A percentile compares a stretch with the other conserved stretches of the same genome.
These are phyloP conservation scores for Exophiala sideris DNA, from an alignment of 2,329 filamentous ascomycete genomes.

Conservation along the genomic window DNA sequence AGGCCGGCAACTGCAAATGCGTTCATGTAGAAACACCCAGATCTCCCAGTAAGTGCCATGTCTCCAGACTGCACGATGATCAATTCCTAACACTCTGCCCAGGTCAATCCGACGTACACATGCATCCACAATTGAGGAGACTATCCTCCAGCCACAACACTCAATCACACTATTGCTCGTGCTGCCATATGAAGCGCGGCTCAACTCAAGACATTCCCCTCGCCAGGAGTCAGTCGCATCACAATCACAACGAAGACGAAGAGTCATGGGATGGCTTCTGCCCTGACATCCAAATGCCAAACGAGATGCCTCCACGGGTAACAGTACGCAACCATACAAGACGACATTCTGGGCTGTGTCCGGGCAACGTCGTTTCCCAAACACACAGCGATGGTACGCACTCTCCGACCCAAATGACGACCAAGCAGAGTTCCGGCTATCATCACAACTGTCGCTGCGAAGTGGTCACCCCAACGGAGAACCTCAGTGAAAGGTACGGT, in stretches of 20 bases:
- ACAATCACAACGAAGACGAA: slow-evolving; percentile 12
- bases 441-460: slow-evolving; percentile 21
- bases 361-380: slow-evolving; percentile 8
- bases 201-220: slow-evolving; percentile 12
- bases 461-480: slow-evolving; percentile 15
- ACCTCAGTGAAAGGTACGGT: slow-evolving; percentile 21
- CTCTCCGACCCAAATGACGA: slow-evolving; percentile 19
- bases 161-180: slow-evolving; percentile 10
- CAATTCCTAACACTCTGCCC: not conserved
- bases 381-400: slow-evolving; percentile 1
- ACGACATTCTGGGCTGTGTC: slow-evolving; percentile 21
- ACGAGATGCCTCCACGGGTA: slow-evolving; percentile 3
- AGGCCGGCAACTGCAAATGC: not conserved
- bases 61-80: not conserved
- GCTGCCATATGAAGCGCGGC: slow-evolving; percentile 17
- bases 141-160: slow-evolving; percentile 12
- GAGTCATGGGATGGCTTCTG: slow-evolving; percentile 21
- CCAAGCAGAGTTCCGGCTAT: slow-evolving; percentile 9
- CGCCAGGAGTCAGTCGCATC: not conserved
- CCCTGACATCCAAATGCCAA: slow-evolving; percentile 23
- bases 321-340: slow-evolving; percentile 8
- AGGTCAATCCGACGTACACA: not conserved
- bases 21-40: slow-evolving; percentile 1
- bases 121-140: slow-evolving; percentile 15
- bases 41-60: slow-evolving; percentile 1